phyloP scores from a whole-genome alignment of 2,329 filamentous ascomycete genomes.

The Alternaria triticimaculans region DNA sequence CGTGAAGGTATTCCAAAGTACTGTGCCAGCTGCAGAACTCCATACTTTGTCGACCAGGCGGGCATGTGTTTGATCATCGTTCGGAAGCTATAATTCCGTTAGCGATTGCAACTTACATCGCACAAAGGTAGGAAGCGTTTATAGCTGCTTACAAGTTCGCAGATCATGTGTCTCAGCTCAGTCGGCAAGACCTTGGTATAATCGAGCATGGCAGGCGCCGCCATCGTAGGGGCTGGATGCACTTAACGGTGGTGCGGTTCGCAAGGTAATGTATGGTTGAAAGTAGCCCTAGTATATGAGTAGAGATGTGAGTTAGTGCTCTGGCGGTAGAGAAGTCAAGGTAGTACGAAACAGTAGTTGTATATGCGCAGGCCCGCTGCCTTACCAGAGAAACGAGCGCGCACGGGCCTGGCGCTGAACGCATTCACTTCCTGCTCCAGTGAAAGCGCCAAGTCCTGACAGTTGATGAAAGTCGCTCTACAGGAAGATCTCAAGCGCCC shows the following conservation, averaged over 20 bases:
- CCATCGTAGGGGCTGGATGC: not conserved
- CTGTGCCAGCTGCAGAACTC: not conserved
- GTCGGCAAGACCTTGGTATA: not conserved
- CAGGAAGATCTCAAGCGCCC: not conserved
- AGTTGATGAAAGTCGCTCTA: not conserved
- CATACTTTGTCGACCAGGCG: not conserved
- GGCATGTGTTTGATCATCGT: not conserved
- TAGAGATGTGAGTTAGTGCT: not conserved
- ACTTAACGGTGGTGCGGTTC: not conserved
- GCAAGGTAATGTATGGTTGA: not conserved
- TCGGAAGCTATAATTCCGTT: not conserved
- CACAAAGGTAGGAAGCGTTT: not conserved
- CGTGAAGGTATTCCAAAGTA: not conserved
- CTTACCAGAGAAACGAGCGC: not conserved
- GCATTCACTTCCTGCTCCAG: not conserved
- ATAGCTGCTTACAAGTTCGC: not conserved
- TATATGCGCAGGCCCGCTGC: not conserved
- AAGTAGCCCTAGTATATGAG: not conserved
- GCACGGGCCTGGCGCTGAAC: not conserved
- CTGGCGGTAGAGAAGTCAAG: not conserved
- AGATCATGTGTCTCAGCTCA: not conserved
- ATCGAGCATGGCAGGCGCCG: not conserved
- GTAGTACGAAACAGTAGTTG: not conserved
- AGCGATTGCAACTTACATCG: not conserved
- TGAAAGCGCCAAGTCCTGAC: not conserved